Evolutionary conservation across 2,329 filamentous ascomycete species (phyloP), one percentile per base, ranked within the genome.

Genomic region (Acrocalymma vagum): DNA sequence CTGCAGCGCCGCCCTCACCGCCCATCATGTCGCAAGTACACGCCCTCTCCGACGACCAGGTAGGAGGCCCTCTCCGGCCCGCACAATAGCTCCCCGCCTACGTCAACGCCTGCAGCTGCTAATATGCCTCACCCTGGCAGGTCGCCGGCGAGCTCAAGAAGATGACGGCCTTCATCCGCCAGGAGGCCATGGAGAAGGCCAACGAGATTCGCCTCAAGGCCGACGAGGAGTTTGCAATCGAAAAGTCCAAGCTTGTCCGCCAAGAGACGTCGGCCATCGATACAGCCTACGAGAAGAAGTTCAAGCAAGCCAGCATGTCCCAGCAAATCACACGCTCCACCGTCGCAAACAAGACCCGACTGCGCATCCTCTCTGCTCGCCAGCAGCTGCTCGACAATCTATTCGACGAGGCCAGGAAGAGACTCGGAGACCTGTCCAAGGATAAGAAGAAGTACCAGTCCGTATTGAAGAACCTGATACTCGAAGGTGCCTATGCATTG

Each of bases 121-220:
- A 63, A 66, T 49, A 23, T 30, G 29, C 32, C 26, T 42, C 52
- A 16, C 58, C 38, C 50, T 54, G 50, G 36, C 72, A 97, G 91
- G 94, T 99, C 82, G 86, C 89, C 77, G 86, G 90, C 77, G 94
- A 99, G 85, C 89, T 99, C 76, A 92, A 90, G 82, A 99, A 99
- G 84, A 99, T 99, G 94, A 97, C 94, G 46, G 93, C 92, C 70
- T 99, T 99, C 84, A 99, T 99, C 85, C 90, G 91, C 74, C 94
- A 97, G 78, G 94, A 99, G 79, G 94, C 94, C 45, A 83, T 88
- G 67, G 94, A 99, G 72, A 99, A 99, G 77, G 91, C 91, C 63
- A 88, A 88, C 70, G 94, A 99, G 76, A 97, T 99, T 74, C 85
- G 94, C 69, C 87, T 97, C 78, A 97, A 97, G 78, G 94, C 94